Conservation (phyloP, 805 yeast genomes). For the Metschnikowia shivogae region DNA sequence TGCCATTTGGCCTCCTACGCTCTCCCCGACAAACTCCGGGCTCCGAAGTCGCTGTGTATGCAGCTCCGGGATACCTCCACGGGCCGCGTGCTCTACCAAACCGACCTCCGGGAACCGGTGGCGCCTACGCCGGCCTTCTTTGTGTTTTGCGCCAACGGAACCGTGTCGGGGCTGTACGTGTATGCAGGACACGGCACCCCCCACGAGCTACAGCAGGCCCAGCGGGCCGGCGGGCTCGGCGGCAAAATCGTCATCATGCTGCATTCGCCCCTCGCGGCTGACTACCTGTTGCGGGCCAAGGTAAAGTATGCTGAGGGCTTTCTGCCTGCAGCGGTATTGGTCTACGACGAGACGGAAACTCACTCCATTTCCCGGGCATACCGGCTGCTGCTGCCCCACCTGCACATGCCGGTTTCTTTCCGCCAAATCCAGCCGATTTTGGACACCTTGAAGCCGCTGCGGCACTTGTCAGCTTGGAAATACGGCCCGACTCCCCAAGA, state of each 20-base stretch:
- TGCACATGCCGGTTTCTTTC: slow-evolving; percentile 16
- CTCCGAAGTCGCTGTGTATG: slow-evolving; percentile 27
- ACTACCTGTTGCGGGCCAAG: slow-evolving; percentile 11
- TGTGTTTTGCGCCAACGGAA: slow-evolving; percentile 26
- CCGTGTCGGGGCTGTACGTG: slow-evolving; percentile 22
- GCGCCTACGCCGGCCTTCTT: slow-evolving; percentile 30
- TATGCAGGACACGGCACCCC: slow-evolving; percentile 30
- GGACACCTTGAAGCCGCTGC: slow-evolving; percentile 8
- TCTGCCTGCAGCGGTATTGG: slow-evolving; percentile 14
- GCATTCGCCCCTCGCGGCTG: slow-evolving; percentile 8
- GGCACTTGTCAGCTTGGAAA: slow-evolving; percentile 11
- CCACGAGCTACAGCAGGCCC: slow-evolving; percentile 25
- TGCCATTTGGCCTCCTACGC: slow-evolving; percentile 17
- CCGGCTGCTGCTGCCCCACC: slow-evolving; percentile 1
- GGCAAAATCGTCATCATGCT: slow-evolving; percentile 29
- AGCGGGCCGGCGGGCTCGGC: slow-evolving; percentile 16
- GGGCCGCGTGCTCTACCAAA: slow-evolving; percentile 23
- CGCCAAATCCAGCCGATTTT: slow-evolving; percentile 14
- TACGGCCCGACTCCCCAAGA: slow-evolving; percentile 9
- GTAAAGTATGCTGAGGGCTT: slow-evolving; percentile 11
- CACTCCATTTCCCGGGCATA: slow-evolving; percentile 12
- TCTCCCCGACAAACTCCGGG: slow-evolving; percentile 8
- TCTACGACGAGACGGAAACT: slow-evolving; percentile 10
- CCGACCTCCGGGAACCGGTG: slow-evolving; percentile 23
- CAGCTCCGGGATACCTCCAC: slow-evolving; percentile 20